Evolutionary conservation across 768 basidiomycete genomes (phyloP).

Genomic region (Tylopilus rubrobrunneus): DNA sequence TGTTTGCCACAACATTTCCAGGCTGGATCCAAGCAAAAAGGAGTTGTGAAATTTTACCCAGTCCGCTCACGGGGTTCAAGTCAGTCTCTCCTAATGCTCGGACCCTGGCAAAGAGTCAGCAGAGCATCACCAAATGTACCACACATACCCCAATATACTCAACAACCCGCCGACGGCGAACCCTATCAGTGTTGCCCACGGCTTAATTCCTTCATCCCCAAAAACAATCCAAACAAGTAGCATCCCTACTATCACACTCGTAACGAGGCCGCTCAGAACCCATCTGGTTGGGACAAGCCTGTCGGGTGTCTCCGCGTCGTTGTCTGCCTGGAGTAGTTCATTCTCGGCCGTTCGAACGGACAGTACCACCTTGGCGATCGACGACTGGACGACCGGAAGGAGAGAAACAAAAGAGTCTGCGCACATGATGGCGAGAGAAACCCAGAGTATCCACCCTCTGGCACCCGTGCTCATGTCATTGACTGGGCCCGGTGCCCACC

Average conservation of each 20-base stretch:
- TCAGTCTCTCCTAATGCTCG: conserved; percentile 96
- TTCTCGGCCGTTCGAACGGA: conserved; percentile 25
- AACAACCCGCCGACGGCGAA: conserved; percentile 79
- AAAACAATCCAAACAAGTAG: conserved; percentile 85
- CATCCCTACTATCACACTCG: conserved; percentile 66
- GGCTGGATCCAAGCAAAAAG: conserved; percentile 94
- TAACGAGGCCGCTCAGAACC: conserved; percentile 66
- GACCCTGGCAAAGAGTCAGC: conserved; percentile 48
- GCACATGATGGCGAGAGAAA: conserved; percentile 92
- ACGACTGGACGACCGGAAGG: conserved; percentile 65
- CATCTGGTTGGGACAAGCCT: conserved; percentile 77
- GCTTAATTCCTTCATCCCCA: conserved; percentile 86
- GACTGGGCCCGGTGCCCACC: conserved; percentile 94
- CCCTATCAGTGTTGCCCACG: conserved; percentile 90
- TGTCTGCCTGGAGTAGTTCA: conserved; percentile 32
- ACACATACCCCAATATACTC: conserved; percentile 78
- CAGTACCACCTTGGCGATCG: conserved; percentile 35
- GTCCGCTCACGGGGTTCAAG: conserved; percentile 85
- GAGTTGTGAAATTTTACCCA: conserved; percentile 93
- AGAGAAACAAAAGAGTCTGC: conserved; percentile 87
- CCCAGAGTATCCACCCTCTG: conserved; percentile 98
- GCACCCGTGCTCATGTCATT: conserved; percentile 83
- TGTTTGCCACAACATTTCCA: conserved; percentile 94
- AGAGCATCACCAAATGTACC: background rate
- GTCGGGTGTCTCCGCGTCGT: conserved; percentile 74